Percentiles rank a stretch among this genome's conserved stretches.
Conservation (phyloP, 2,329 filamentous ascomycete genomes). For the Talaromyces sp. region DNA sequence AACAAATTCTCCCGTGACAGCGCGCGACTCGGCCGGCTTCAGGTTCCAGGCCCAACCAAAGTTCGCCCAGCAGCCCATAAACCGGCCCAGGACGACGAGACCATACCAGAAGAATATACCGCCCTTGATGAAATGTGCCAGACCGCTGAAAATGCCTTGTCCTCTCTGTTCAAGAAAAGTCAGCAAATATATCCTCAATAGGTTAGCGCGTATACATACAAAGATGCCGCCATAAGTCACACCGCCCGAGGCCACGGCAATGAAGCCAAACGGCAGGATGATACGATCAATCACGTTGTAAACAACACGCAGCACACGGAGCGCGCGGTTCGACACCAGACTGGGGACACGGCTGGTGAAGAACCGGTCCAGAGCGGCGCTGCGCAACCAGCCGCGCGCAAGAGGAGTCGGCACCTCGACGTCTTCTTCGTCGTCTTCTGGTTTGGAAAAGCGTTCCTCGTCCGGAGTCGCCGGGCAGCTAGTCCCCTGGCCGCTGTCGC, state of each 20-base stretch:
- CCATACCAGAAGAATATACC: constrained; percentile 95
- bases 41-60: constrained; percentile 96
- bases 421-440: constrained; percentile 42
- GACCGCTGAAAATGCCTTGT: constrained; percentile 68
- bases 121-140: constrained; percentile 93
- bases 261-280: constrained; percentile 73
- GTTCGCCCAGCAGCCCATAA: constrained; percentile 85
- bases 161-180: constrained; percentile 52
- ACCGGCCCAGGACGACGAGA: constrained; percentile 78
- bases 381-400: constrained; percentile 40
- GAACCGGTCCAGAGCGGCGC: constrained; percentile 46
- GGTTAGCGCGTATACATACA: constrained; percentile 50
- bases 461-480: constrained; percentile 62
- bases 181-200: constrained; percentile 1
- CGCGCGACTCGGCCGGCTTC: constrained; percentile 62
- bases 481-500: constrained; percentile 71
- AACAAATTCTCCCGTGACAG: constrained; percentile 78
- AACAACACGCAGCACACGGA: constrained; percentile 54
- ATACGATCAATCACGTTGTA: constrained; percentile 71
- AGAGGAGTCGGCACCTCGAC: constrained; percentile 28
- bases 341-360: constrained; percentile 52
- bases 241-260: constrained; percentile 66
- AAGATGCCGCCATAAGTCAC: constrained; percentile 79
- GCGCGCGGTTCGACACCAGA: constrained; percentile 53
- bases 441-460: constrained; percentile 47